Evolutionary conservation across 371 early-diverging fungal species (phyloP).

Genomic region (Antonospora locustae): DNA sequence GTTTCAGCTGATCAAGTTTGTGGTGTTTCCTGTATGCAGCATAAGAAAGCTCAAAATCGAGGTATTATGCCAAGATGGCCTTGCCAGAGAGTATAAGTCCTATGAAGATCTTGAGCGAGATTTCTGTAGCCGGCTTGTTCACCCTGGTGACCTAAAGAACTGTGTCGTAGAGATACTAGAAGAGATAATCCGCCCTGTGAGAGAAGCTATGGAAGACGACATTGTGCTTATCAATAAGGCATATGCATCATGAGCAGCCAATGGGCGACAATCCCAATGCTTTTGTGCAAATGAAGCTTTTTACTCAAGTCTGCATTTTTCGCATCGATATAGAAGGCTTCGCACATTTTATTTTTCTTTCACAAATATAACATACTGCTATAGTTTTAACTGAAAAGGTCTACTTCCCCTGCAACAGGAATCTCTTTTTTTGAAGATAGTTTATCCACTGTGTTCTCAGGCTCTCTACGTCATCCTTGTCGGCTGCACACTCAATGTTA

Average conservation of each 20-base stretch:
- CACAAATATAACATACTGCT: too few species aligned
- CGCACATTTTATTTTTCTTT: too few species aligned
- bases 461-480: too few species aligned
- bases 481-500: not conserved
- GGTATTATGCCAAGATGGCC: constrained; percentile 56
- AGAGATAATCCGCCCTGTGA: constrained; percentile 72
- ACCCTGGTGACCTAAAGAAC: constrained; percentile 88
- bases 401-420: too few species aligned
- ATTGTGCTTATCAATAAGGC: constrained; percentile 54
- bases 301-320: too few species aligned
- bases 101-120: constrained; percentile 67
- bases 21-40: constrained; percentile 65
- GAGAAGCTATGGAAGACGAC: constrained; percentile 61
- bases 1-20: constrained; percentile 69
- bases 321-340: too few species aligned
- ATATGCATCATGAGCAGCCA: too few species aligned
- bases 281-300: too few species aligned
- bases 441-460: too few species aligned
- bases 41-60: constrained; percentile 52
- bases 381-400: too few species aligned
- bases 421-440: too few species aligned
- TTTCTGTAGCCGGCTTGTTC: constrained; percentile 69
- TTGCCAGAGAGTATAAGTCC: constrained; percentile 65
- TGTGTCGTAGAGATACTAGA: constrained; percentile 70
- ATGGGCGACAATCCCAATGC: too few species aligned